Evolutionary conservation across 1,284 basidiomycete species (phyloP).

Genomic region (Wolfiporia cocos): DNA sequence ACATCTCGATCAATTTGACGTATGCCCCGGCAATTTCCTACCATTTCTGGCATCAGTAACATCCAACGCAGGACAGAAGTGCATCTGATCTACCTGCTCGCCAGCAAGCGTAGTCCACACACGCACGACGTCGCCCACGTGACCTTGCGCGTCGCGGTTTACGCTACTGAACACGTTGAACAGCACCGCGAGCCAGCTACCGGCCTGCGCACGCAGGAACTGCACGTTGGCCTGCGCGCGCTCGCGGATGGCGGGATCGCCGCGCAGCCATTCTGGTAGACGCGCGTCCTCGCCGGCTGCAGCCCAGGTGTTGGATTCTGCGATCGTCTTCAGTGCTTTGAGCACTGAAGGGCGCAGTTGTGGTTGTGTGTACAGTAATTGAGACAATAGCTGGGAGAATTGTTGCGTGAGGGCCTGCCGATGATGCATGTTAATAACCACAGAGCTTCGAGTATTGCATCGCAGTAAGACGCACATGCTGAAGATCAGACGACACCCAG

Average conservation of each 20-base stretch:
- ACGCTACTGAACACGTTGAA: slow-evolving; percentile 96
- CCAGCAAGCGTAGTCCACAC: slow-evolving; percentile 84
- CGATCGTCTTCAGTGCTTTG: slow-evolving; percentile 74
- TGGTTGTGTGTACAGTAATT: slow-evolving; percentile 86
- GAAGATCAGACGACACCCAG: slow-evolving; percentile 51
- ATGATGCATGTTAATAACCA: slow-evolving; percentile 1
- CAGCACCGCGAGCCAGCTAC: slow-evolving; percentile 91
- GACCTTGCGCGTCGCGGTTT: slow-evolving; percentile 68
- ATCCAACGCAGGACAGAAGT: too few relatives aligned
- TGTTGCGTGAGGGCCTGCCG: slow-evolving; percentile 61
- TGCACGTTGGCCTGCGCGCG: slow-evolving; percentile 67
- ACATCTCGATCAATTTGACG: slow-evolving; percentile 71
- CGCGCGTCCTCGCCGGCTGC: slow-evolving; percentile 31
- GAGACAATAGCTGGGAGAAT: slow-evolving; percentile 86
- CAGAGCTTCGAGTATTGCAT: neutral
- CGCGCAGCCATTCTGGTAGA: slow-evolving; percentile 28
- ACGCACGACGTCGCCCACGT: slow-evolving; percentile 86
- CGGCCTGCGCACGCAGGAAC: slow-evolving; percentile 75
- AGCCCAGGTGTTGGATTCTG: slow-evolving; percentile 64
- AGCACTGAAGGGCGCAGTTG: slow-evolving; percentile 81
- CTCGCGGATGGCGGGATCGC: slow-evolving; percentile 36
- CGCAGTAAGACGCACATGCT: slow-evolving; percentile 32
- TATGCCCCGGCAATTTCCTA: slow-evolving; percentile 81
- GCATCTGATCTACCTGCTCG: slow-evolving; percentile 56
- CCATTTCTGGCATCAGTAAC: too few relatives aligned